These are phyloP conservation scores for Grifola frondosa DNA, from an alignment of 1,284 basidiomycete genomes.

Conservation along the genomic window DNA sequence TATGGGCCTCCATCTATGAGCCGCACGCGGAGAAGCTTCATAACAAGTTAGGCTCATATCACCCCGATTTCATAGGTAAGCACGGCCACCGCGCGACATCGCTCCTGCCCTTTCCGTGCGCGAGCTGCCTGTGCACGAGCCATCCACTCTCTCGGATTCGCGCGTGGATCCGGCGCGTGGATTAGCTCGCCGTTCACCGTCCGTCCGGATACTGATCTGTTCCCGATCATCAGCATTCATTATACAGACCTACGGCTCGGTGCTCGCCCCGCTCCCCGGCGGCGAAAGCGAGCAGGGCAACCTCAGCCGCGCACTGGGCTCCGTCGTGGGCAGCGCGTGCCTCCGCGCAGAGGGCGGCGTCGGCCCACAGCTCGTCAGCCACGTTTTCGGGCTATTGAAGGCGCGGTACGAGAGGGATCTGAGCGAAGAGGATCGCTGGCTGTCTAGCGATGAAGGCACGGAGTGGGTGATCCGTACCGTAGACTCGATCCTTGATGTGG, in stretches of 20 bases:
- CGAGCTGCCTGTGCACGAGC: slow-evolving; percentile 20
- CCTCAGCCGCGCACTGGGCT: slow-evolving; percentile 84
- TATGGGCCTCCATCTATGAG: slow-evolving; percentile 93
- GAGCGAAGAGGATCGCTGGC: slow-evolving; percentile 80
- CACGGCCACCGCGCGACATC: slow-evolving; percentile 21
- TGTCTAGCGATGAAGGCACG: slow-evolving; percentile 87
- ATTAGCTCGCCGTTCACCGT: slow-evolving; percentile 2
- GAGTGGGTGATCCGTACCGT: slow-evolving; percentile 90
- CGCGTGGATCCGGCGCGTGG: background rate
- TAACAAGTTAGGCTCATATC: slow-evolving; percentile 82
- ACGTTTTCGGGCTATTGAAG: slow-evolving; percentile 92
- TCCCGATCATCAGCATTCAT: slow-evolving; percentile 71
- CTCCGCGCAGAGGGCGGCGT: slow-evolving; percentile 88
- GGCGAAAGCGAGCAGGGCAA: slow-evolving; percentile 66
- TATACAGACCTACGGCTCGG: slow-evolving; percentile 87
- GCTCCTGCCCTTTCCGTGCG: slow-evolving; percentile 21
- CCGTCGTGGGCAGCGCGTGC: slow-evolving; percentile 88
- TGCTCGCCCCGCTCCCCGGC: slow-evolving; percentile 77
- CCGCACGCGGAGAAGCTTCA: slow-evolving; percentile 90
- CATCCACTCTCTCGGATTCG: slow-evolving; percentile 5
- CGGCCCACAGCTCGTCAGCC: slow-evolving; percentile 87
- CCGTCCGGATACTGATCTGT: slow-evolving; percentile 17
- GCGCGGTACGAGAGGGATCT: slow-evolving; percentile 62
- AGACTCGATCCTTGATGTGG: slow-evolving; percentile 76
- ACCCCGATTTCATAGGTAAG: slow-evolving; percentile 84